A percentile compares a stretch with the other conserved stretches of the same genome.
Evolutionary conservation across 148 eudicot species (phyloP).

Genomic region (Amaranthus hypochondriacus): DNA sequence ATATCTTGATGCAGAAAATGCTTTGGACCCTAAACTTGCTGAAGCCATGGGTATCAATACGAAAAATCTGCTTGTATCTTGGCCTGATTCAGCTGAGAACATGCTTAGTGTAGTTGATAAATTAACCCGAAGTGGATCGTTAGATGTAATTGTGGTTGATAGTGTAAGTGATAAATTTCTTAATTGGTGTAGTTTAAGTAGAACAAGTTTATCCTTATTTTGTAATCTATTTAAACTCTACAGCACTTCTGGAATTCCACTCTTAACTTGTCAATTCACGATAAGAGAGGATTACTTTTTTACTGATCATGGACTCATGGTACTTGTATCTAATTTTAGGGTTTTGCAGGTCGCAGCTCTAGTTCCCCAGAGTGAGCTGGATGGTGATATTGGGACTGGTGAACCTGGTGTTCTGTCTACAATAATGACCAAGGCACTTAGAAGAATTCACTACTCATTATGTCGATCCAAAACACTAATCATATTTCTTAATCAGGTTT

Average conservation of each 20-base stretch:
- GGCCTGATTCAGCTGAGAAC: constrained; percentile 93
- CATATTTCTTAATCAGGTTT: constrained; percentile 88
- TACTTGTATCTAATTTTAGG: constrained; percentile 15
- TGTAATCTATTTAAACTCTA: neutral
- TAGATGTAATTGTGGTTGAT: constrained; percentile 90
- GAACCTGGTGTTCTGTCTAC: constrained; percentile 36
- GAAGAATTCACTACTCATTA: constrained; percentile 76
- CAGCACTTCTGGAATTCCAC: neutral
- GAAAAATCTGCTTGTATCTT: constrained; percentile 72
- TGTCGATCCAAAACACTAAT: constrained; percentile 71
- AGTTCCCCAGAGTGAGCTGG: constrained; percentile 76
- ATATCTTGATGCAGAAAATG: constrained; percentile 91
- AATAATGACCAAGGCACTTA: constrained; percentile 80
- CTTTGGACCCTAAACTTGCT: constrained; percentile 71
- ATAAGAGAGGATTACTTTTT: neutral
- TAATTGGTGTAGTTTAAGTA: neutral
- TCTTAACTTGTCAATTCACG: neutral
- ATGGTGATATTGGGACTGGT: constrained; percentile 35
- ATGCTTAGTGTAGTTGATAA: constrained; percentile 85
- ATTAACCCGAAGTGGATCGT: constrained; percentile 78
- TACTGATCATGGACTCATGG: neutral
- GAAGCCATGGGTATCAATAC: constrained; percentile 79
- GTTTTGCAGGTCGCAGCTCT: constrained; percentile 90
- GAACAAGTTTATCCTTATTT: neutral
- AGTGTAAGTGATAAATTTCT: constrained; percentile 54